phyloP scores from a whole-genome alignment of 176 grass and related monocot genomes.

The maize (Zea mays) region Zm-B73-REFERENCE-NAM-5.0 NC_050096.1:112827501-112828000 shows the following conservation, averaged over 20 bases:
- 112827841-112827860: background rate
- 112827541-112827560: background rate
- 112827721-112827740: background rate
- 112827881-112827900: background rate
- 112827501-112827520: background rate
- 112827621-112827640: slow-evolving; percentile 1
- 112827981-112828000: background rate
- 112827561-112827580: background rate
- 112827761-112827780: background rate
- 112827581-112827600: background rate
- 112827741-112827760: slow-evolving; percentile 9
- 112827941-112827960: background rate
- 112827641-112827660: background rate
- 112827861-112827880: background rate
- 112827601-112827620: background rate
- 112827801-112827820: background rate
- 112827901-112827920: background rate
- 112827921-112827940: background rate
- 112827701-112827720: background rate
- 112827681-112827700: background rate
- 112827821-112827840: background rate
- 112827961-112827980: background rate
- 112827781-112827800: background rate
- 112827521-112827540: background rate
- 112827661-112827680: background rate